phyloP scores from a whole-genome alignment of 1,284 basidiomycete species.

The Rugosomyces carneus region DNA sequence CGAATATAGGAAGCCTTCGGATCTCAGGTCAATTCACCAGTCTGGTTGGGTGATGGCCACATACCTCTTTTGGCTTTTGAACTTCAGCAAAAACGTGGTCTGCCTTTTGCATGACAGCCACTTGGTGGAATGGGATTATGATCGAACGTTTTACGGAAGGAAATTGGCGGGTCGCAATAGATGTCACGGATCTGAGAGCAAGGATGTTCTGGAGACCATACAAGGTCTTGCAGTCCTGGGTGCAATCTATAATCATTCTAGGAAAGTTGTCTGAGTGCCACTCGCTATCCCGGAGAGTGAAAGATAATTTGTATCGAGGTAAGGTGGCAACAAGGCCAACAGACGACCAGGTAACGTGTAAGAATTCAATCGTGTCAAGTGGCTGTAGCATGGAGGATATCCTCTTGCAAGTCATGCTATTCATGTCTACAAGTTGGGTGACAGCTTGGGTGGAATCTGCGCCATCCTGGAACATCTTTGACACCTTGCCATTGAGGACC shows the following conservation, averaged over 20 bases:
- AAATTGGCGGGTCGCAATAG: not conserved
- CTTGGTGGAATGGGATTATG: slow-evolving; percentile 29
- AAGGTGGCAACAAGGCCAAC: slow-evolving; percentile 17
- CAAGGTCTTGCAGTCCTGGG: slow-evolving; percentile 32
- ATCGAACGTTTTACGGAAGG: slow-evolving; percentile 22
- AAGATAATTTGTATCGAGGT: slow-evolving; percentile 33
- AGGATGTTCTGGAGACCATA: slow-evolving; percentile 35
- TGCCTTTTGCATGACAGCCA: slow-evolving; percentile 11
- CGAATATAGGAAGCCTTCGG: not conserved
- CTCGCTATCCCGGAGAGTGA: slow-evolving; percentile 23
- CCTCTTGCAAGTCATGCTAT: slow-evolving; percentile 26
- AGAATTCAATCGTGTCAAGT: slow-evolving; percentile 26
- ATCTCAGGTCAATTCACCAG: not conserved
- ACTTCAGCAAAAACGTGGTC: not conserved
- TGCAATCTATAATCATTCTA: slow-evolving; percentile 28
- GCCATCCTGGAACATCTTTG: slow-evolving; percentile 1
- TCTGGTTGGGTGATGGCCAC: not conserved
- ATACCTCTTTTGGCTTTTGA: not conserved
- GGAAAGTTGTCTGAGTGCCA: slow-evolving; percentile 32
- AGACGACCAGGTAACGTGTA: slow-evolving; percentile 19
- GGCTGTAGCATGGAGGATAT: slow-evolving; percentile 23
- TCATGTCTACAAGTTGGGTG: slow-evolving; percentile 22
- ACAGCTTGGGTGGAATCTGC: not conserved
- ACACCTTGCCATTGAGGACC: not conserved
- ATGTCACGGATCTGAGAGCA: slow-evolving; percentile 27